Base-by-base conservation (phyloP, 257 asterid species). In the Nicotiana tabacum region DNA sequence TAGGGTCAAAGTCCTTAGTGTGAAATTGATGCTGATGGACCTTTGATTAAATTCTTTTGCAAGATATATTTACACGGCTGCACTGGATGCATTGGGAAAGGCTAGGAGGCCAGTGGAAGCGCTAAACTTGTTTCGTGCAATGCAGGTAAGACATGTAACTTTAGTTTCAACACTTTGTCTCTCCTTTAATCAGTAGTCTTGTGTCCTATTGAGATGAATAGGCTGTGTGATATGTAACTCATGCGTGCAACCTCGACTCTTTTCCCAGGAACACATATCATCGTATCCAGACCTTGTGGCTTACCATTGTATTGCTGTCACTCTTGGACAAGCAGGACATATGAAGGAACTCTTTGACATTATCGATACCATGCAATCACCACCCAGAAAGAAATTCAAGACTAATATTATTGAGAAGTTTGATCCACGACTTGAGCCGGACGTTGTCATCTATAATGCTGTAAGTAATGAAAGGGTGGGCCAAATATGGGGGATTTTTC, bases 281-380 rank as follows among this genome's bases (percentile, higher is more conserved):
- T 86, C 94, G 2, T 96, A 96, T 83, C 99, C 99, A 17, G 98
- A 94, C 82, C 86, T 92, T 72, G 98, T 92, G 68, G 95, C 98
- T 55, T 96, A 96, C 88, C 98, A 83, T 83, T 89, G 90, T 81
- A 92, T 96, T 66, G 95, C 97, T 87, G 97, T 96, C 88, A 91
- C 97, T 83, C 98, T 96, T 90, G 99, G 99, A 85, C 99, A 94
- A 94, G 98, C 98, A 53, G 99, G 99, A 74, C 85, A 93, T 85
- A 90, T 96, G 95, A 94, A 92, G 90, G 99, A 96, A 87, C 91
- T 96, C 12, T 96, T 96, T 83, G 93, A 94, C 37, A 94, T 96
- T 86, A 94, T 96, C 33, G 99, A 96, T 87, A 90, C 88, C 83
- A 94, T 96, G 99, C 90, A 87, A 37, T 91, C 98, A 86, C 96